Evolutionary conservation across 495 filamentous ascomycete species (phyloP).

Genomic region (Tuber magnatum): DNA sequence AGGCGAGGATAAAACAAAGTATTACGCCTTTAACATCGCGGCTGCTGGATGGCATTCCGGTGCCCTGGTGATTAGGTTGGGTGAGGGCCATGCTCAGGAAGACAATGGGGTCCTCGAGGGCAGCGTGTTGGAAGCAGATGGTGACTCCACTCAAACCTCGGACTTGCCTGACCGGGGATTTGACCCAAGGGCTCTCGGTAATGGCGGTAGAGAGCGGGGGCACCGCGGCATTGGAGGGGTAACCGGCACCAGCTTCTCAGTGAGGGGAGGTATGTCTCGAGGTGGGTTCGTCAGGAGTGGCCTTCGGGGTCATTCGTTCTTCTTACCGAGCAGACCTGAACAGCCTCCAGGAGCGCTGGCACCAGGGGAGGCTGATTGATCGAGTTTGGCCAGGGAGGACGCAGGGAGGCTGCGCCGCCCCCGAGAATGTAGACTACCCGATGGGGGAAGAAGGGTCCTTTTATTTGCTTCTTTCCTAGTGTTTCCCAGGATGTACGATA

Average conservation of each 20-base stretch:
- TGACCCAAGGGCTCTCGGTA: slow-evolving; percentile 11
- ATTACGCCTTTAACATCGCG: slow-evolving; percentile 29
- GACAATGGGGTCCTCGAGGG: background rate
- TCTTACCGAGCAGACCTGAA: background rate
- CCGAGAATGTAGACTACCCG: background rate
- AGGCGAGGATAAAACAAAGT: slow-evolving; percentile 14
- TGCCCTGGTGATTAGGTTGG: slow-evolving; percentile 21
- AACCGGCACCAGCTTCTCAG: slow-evolving; percentile 3
- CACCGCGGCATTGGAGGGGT: slow-evolving; percentile 24
- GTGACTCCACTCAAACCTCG: background rate
- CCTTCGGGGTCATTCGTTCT: background rate
- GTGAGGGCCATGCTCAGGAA: background rate
- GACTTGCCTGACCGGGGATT: slow-evolving; percentile 3
- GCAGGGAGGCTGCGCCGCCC: background rate
- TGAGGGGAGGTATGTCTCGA: slow-evolving; percentile 10
- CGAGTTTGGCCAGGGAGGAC: background rate
- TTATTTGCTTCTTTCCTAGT: background rate
- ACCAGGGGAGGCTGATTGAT: background rate
- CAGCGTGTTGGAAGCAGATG: background rate
- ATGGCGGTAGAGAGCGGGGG: slow-evolving; percentile 8
- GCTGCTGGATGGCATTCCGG: slow-evolving; percentile 41
- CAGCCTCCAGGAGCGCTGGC: background rate
- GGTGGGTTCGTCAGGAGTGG: slow-evolving; percentile 18
- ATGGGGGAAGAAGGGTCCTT: slow-evolving; percentile 5
- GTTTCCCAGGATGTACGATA: background rate